These are phyloP conservation scores for Nitzschia sp. DNA, from an alignment of 108 stramenopile species.

Conservation along the genomic window DNA sequence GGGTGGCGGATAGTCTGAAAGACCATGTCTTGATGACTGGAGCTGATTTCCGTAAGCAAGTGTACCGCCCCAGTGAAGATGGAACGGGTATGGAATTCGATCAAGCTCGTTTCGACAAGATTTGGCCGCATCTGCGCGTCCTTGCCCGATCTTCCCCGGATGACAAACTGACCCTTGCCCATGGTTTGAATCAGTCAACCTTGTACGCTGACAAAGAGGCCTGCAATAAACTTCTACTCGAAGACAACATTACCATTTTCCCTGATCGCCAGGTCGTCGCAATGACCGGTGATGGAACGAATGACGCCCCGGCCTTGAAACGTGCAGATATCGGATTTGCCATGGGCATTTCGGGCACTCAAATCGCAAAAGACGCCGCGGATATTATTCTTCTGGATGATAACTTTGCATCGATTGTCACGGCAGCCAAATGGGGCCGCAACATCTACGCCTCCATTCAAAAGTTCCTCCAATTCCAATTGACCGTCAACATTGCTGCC, in stretches of 20 bases:
- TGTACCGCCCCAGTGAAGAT: slow-evolving; percentile 49
- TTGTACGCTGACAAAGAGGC: slow-evolving; percentile 64
- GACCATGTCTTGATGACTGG: slow-evolving; percentile 86
- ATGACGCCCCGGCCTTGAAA: slow-evolving; percentile 99
- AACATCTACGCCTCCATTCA: slow-evolving; percentile 97
- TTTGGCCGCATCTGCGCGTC: slow-evolving; percentile 84
- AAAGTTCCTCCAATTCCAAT: slow-evolving; percentile 98
- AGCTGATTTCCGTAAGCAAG: slow-evolving; percentile 59
- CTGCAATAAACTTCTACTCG: slow-evolving; percentile 41
- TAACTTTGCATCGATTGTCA: slow-evolving; percentile 97
- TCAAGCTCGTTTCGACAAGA: slow-evolving; percentile 80
- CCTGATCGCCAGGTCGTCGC: slow-evolving; percentile 94
- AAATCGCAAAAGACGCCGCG: slow-evolving; percentile 95
- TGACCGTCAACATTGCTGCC: slow-evolving; percentile 95
- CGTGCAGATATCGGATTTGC: slow-evolving; percentile 96
- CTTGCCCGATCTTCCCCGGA: slow-evolving; percentile 82
- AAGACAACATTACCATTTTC: slow-evolving; percentile 67
- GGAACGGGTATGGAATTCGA: slow-evolving; percentile 66
- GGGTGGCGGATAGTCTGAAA: slow-evolving; percentile 70
- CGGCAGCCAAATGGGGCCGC: slow-evolving; percentile 97
- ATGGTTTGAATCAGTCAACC: slow-evolving; percentile 82
- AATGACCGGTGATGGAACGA: slow-evolving; percentile 99
- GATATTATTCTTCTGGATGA: slow-evolving; percentile 96
- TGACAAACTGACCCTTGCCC: slow-evolving; percentile 83
- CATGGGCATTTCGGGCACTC: slow-evolving; percentile 97